A percentile compares a stretch with the other conserved stretches of the same genome.
Evolutionary conservation across 805 yeast genomes (phyloP).

Genomic region (Metschnikowia kunwiensis): DNA sequence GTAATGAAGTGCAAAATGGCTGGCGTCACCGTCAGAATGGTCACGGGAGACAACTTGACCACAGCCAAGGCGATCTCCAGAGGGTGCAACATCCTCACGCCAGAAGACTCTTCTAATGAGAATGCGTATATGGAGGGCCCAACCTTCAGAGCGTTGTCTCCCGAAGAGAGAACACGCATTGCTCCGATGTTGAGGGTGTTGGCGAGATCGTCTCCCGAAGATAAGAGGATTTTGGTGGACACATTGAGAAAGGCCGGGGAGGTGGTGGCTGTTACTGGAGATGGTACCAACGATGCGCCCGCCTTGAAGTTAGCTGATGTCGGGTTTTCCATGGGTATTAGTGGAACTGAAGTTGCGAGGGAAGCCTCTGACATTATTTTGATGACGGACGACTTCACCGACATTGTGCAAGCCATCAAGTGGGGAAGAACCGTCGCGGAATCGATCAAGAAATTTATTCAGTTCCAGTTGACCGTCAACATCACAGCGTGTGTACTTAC

Average conservation of each 20-base stretch:
- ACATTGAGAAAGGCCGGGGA: constrained; percentile 77
- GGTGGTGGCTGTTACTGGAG: constrained; percentile 98
- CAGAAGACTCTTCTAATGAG: constrained; percentile 50
- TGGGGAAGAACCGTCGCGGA: constrained; percentile 98
- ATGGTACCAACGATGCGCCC: constrained; percentile 98
- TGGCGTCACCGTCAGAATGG: constrained; percentile 96
- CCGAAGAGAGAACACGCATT: constrained; percentile 51
- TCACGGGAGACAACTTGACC: constrained; percentile 90
- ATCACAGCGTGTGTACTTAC: constrained; percentile 94
- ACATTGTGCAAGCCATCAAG: constrained; percentile 93
- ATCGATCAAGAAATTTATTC: constrained; percentile 92
- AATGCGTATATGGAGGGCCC: constrained; percentile 91
- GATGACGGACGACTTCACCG: constrained; percentile 91
- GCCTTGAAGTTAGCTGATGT: constrained; percentile 96
- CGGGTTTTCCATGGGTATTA: constrained; percentile 97
- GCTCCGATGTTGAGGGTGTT: constrained; percentile 79
- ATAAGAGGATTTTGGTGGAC: constrained; percentile 82
- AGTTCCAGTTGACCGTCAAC: constrained; percentile 94
- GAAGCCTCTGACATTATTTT: constrained; percentile 92
- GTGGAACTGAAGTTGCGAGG: constrained; percentile 98
- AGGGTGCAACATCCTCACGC: constrained; percentile 72
- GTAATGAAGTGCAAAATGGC: constrained; percentile 83
- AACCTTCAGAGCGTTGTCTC: constrained; percentile 63
- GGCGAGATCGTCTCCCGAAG: constrained; percentile 96
- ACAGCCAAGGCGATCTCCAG: constrained; percentile 91